A percentile compares a stretch with the other conserved stretches of the same genome.
phyloP scores from a whole-genome alignment of 345 rosid species.

The Euphorbia lathyris region DNA sequence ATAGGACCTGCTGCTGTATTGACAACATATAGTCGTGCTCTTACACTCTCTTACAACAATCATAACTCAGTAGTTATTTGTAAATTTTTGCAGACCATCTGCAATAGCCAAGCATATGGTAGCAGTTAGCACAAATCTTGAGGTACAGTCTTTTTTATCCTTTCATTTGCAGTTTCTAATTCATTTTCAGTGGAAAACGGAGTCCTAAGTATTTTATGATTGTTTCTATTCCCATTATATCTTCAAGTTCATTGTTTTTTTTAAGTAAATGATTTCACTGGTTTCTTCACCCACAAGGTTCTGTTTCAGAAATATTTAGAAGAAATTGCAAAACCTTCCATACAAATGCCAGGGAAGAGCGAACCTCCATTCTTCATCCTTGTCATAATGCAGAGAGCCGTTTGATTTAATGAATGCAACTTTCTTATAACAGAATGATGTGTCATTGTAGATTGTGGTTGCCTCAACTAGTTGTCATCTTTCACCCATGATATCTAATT shows the following conservation, averaged over 20 bases:
- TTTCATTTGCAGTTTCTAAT: neutral
- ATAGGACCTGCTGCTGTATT: no score
- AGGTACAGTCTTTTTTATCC: constrained; percentile 39
- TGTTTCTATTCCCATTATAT: neutral
- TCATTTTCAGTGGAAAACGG: neutral
- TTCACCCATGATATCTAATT: no score
- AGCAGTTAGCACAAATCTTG: constrained; percentile 93
- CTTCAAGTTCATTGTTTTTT: no score
- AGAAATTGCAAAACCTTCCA: neutral
- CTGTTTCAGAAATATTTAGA: neutral
- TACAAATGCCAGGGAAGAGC: no score
- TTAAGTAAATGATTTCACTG: neutral
- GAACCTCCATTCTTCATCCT: neutral
- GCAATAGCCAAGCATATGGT: constrained; percentile 99
- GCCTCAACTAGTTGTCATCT: neutral
- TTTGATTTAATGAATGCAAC: neutral
- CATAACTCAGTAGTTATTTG: neutral
- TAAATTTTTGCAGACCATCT: constrained; percentile 53
- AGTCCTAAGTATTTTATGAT: neutral
- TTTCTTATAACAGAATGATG: no score
- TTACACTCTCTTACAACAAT: neutral
- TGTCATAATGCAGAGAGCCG: neutral
- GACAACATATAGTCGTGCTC: neutral
- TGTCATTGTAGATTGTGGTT: neutral
- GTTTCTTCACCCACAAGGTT: neutral